These are phyloP conservation scores for Parmelia sp. DNA, from an alignment of 495 filamentous ascomycete species.

Conservation along the genomic window DNA sequence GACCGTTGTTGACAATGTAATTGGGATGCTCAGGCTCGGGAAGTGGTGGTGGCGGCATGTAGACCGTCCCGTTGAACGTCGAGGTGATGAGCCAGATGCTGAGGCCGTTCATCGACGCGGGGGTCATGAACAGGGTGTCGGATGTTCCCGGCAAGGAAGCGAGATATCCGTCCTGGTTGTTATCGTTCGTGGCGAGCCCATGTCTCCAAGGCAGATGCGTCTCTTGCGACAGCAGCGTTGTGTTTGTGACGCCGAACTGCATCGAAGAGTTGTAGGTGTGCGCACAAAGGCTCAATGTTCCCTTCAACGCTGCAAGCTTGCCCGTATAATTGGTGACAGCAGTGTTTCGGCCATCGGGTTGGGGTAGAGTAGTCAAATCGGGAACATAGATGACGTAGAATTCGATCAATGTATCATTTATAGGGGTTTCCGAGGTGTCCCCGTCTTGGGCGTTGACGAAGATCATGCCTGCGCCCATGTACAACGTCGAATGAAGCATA, in stretches of 20 bases:
- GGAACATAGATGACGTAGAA: conserved; percentile 4
- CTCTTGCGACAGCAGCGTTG: neutral
- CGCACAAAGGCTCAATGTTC: conserved; percentile 4
- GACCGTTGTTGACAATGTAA: neutral
- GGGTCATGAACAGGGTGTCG: conserved; percentile 4
- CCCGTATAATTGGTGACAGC: neutral
- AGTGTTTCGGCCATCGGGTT: neutral
- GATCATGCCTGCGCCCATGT: neutral
- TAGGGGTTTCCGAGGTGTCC: neutral
- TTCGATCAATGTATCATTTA: neutral
- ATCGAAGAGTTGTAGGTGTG: conserved; percentile 5
- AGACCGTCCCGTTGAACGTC: neutral
- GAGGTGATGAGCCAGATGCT: neutral
- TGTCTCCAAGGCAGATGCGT: neutral
- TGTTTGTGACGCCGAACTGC: conserved; percentile 3
- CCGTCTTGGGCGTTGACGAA: neutral
- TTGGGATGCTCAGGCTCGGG: no score
- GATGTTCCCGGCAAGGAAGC: neutral
- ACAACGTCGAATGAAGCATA: neutral
- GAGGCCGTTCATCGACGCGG: neutral
- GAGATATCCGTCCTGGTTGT: neutral
- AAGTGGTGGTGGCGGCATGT: neutral
- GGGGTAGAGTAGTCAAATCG: neutral
- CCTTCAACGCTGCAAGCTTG: conserved; percentile 1
- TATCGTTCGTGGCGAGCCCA: neutral